Evolutionary conservation across 108 stramenopile species (phyloP).

Genomic region (Ochromonas danica): DNA sequence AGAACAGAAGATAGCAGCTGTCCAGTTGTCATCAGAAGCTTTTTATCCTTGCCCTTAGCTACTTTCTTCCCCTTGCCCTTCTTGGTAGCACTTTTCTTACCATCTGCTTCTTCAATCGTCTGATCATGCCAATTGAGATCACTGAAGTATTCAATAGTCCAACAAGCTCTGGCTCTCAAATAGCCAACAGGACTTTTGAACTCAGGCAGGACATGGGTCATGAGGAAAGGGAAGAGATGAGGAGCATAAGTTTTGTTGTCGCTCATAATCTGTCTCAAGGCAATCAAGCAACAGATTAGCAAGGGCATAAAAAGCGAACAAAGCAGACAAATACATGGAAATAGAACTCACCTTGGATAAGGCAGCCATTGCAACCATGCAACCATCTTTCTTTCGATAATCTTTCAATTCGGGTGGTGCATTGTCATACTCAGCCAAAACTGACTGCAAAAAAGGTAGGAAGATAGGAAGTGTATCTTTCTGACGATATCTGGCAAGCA

Average conservation of each 20-base stretch:
- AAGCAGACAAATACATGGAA: too few relatives aligned
- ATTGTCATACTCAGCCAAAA: constrained; percentile 71
- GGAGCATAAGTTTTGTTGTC: constrained; percentile 67
- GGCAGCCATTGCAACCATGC: constrained; percentile 78
- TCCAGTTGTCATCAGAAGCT: not conserved
- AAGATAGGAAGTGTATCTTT: constrained; percentile 81
- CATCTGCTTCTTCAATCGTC: constrained; percentile 73
- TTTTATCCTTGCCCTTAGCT: not conserved
- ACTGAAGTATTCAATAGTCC: constrained; percentile 86
- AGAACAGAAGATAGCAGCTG: not conserved
- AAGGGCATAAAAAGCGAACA: too few relatives aligned
- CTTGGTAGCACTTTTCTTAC: constrained; percentile 62
- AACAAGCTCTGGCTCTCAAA: constrained; percentile 84
- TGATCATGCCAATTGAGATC: constrained; percentile 63
- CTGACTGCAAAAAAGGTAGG: constrained; percentile 71
- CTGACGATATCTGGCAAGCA: constrained; percentile 83
- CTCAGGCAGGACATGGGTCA: constrained; percentile 85
- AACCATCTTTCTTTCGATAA: constrained; percentile 87
- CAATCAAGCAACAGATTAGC: constrained; percentile 51
- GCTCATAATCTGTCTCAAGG: constrained; percentile 45
- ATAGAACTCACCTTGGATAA: constrained; percentile 64
- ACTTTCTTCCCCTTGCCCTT: constrained; percentile 31
- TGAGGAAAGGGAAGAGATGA: constrained; percentile 77
- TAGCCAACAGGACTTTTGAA: constrained; percentile 84
- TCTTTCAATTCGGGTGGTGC: constrained; percentile 66